Evolutionary conservation across 257 asterid species (phyloP).

Genomic region (Nicotiana undulata): DNA sequence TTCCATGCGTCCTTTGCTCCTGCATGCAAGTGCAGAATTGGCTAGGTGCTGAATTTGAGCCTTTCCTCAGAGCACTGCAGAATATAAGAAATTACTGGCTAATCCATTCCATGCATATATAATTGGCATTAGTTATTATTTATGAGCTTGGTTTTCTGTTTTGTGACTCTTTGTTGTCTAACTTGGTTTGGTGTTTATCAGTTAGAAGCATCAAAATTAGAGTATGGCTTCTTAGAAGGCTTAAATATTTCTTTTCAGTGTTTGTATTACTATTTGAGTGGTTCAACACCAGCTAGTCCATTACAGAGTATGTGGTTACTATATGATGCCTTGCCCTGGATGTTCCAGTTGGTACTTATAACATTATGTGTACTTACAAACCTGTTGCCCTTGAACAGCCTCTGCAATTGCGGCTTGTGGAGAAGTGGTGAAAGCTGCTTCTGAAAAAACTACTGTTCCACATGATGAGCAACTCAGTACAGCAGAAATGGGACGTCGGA

Average conservation of each 20-base stretch:
- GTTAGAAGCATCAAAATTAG: background rate
- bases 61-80: background rate
- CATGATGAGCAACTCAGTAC: conserved; percentile 67
- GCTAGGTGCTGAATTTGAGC: background rate
- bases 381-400: conserved; percentile 38
- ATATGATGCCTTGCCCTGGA: background rate
- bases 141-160: background rate
- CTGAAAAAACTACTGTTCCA: conserved; percentile 39
- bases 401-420: conserved; percentile 48
- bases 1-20: background rate
- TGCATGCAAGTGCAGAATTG: background rate
- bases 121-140: background rate
- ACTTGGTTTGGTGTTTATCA: background rate
- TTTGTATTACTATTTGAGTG: background rate
- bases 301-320: background rate
- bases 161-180: background rate
- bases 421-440: conserved; percentile 44
- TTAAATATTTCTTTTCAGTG: background rate
- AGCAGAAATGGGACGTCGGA: conserved; percentile 71
- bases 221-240: background rate
- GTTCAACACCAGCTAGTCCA: background rate
- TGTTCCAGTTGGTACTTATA: background rate
- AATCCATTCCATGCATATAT: background rate
- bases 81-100: background rate
- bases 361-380: background rate